phyloP scores from a whole-genome alignment of 345 rosid genomes.

The Alliaria petiolata region DNA sequence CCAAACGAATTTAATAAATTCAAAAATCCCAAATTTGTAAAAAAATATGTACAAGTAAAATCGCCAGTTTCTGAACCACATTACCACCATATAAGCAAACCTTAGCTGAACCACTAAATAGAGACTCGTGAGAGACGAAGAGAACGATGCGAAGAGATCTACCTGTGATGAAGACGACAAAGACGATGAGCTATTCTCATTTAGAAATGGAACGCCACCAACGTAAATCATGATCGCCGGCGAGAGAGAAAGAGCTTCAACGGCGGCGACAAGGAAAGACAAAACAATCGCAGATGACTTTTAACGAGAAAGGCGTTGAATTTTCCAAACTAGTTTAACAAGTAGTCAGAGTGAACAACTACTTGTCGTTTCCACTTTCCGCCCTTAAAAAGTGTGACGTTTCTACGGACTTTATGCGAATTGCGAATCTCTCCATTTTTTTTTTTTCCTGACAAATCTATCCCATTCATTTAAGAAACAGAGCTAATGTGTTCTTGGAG shows the following conservation, averaged over 20 bases:
- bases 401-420: neutral
- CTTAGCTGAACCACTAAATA: neutral
- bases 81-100: neutral
- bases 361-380: neutral
- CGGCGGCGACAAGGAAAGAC: conserved; percentile 10
- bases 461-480: no score
- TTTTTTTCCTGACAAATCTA: neutral
- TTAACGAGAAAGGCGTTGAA: neutral
- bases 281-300: conserved; percentile 22
- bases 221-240: conserved; percentile 42
- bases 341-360: neutral
- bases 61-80: neutral
- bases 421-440: neutral
- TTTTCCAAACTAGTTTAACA: no score
- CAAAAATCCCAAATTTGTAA: no score
- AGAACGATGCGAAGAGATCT: neutral
- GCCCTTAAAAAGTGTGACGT: neutral
- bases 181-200: conserved; percentile 13
- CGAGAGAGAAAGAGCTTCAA: neutral
- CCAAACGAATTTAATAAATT: neutral
- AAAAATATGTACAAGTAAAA: neutral
- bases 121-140: conserved; percentile 18
- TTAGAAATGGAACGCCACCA: conserved; percentile 19
- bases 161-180: conserved; percentile 34
- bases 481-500: no score